phyloP scores from a whole-genome alignment of 306 rosid genomes.

The Luffa acutangula region DNA sequence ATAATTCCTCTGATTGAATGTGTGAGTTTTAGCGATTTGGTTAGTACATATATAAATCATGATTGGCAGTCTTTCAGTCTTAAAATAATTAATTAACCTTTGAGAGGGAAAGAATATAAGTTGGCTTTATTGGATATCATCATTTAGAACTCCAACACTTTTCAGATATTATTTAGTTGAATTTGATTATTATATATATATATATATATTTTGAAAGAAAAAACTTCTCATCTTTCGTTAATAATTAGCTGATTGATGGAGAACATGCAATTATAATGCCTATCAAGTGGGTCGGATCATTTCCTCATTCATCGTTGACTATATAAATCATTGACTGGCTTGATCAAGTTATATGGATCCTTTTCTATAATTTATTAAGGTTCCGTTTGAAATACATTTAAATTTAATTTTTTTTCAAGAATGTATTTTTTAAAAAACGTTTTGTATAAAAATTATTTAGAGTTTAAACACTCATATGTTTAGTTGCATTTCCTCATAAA shows the following conservation, averaged over 20 bases:
- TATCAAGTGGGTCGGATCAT: constrained; percentile 6
- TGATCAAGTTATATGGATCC: background rate
- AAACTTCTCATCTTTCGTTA: background rate
- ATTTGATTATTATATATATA: background rate
- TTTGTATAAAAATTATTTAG: too few species aligned
- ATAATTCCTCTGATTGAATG: background rate
- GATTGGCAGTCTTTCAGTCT: background rate
- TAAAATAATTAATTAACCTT: background rate
- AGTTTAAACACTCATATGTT: too few species aligned
- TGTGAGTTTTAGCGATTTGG: background rate
- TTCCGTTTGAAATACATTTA: too few species aligned
- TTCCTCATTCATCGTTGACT: background rate
- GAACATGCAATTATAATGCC: constrained; percentile 12
- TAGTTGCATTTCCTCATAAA: too few species aligned
- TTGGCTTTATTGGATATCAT: background rate
- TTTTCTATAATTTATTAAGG: background rate
- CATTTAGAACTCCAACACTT: background rate
- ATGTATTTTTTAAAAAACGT: too few species aligned
- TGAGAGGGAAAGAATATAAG: background rate
- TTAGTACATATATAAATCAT: background rate
- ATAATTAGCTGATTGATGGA: constrained; percentile 16
- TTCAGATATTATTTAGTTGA: background rate
- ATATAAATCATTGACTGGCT: background rate
- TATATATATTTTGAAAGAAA: background rate
- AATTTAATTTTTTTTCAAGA: too few species aligned